These are phyloP conservation scores for Chrysosporium queenslandicum DNA, from an alignment of 2,329 filamentous ascomycete genomes.

Conservation along the genomic window DNA sequence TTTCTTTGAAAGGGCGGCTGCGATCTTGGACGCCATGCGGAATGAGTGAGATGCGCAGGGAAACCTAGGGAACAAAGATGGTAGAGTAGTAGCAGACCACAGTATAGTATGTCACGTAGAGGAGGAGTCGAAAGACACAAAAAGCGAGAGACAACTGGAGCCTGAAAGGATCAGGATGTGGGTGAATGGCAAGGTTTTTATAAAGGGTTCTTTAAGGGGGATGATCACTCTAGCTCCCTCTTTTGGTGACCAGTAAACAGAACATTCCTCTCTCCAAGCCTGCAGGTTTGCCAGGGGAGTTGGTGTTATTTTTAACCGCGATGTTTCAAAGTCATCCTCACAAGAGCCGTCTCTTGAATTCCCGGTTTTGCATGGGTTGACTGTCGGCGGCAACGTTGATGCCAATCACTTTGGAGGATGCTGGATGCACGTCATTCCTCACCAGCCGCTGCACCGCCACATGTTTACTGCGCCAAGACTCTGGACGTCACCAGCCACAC, in stretches of 20 bases:
- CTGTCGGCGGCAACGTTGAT: slow-evolving; percentile 6
- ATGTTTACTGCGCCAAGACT: background rate
- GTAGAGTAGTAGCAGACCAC: background rate
- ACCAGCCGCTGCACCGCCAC: background rate
- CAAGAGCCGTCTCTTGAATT: background rate
- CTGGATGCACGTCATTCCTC: background rate
- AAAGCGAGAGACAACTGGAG: background rate
- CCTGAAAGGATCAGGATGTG: background rate
- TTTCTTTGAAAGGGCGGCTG: slow-evolving; percentile 25
- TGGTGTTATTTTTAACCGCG: background rate
- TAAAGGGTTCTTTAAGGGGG: background rate
- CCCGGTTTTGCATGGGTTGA: slow-evolving; percentile 1
- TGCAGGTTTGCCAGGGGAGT: background rate
- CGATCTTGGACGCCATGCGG: slow-evolving; percentile 19
- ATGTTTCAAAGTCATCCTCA: background rate
- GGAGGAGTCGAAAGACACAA: background rate
- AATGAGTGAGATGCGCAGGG: background rate
- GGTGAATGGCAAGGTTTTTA: background rate
- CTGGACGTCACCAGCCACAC: background rate
- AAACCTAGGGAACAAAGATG: background rate
- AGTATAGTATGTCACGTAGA: background rate
- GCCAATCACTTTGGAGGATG: background rate
- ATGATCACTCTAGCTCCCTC: background rate
- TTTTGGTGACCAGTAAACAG: background rate
- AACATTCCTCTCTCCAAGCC: background rate